Evolutionary conservation across 768 basidiomycete genomes (phyloP).

Genomic region (Chalciporus sphaerocephalus): DNA sequence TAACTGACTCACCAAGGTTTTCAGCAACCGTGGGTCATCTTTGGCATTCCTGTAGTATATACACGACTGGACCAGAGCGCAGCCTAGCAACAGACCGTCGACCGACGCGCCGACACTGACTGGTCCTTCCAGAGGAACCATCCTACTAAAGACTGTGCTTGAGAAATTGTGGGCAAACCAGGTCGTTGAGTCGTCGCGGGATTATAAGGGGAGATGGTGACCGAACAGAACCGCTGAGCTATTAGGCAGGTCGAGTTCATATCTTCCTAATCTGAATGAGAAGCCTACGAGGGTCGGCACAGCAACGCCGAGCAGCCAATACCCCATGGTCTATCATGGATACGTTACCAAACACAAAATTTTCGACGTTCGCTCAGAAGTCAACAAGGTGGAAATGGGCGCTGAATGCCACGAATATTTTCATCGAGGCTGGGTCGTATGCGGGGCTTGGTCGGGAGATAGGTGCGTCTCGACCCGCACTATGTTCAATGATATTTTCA

Average conservation of each 20-base stretch:
- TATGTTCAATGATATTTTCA: too few species aligned
- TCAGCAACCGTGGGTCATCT: constrained; percentile 12
- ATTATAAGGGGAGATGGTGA: constrained; percentile 16
- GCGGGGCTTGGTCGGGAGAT: background rate
- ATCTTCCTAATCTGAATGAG: constrained; percentile 1
- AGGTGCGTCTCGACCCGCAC: background rate
- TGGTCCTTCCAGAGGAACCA: constrained; percentile 27
- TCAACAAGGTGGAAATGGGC: background rate
- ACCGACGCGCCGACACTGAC: constrained; percentile 20
- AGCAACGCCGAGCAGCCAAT: constrained; percentile 12
- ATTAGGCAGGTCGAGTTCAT: constrained; percentile 2
- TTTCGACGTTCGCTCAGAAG: background rate
- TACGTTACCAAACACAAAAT: constrained; percentile 16
- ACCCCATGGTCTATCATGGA: background rate
- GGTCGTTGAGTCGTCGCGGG: background rate
- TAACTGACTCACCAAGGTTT: constrained; percentile 14
- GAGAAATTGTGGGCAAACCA: background rate
- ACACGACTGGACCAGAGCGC: constrained; percentile 23
- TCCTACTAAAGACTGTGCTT: constrained; percentile 1
- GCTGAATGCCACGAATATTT: background rate
- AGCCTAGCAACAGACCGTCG: constrained; percentile 23
- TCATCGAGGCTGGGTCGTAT: background rate
- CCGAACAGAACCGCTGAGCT: constrained; percentile 6
- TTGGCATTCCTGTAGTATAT: constrained; percentile 23
- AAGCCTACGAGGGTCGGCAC: constrained; percentile 7